Evolutionary conservation across 2,329 filamentous ascomycete species (phyloP), one percentile per base, ranked within the genome.

Genomic region (Cadophora sp.): DNA sequence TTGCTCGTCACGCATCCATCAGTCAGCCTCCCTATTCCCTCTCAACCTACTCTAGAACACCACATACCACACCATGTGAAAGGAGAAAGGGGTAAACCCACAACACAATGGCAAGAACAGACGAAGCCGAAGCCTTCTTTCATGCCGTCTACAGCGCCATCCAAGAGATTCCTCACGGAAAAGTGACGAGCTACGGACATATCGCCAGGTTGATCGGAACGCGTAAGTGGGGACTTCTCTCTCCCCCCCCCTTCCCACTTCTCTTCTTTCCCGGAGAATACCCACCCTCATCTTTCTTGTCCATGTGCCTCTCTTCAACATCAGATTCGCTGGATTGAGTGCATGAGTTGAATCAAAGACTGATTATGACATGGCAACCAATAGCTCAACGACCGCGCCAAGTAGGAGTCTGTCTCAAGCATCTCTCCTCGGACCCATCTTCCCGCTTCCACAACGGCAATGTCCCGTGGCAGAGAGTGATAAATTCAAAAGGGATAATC

Each of bases 401-500:
- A 81, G 94, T 98, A 7, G 95, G 95, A 64, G 85, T 96, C 58
- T 97, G 92, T 79, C 86, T 98, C 29, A 97, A 97, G 79, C 91
- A 97, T 77, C 88, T 98, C 14, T 87, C 94, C 1, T 70, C 75
- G 14, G 83, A 87, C 67, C 75, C 82, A 0, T 78, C 81, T 0
- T 72, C 77, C 65, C 83, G 80, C 67, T 97, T 91, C 81, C 91
- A 97, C 79, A 83, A 86, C 68, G 83, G 83, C 27, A 97, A 91
- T 72, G 95, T 98, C 3, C 95, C 95, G 0, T 98, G 95, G 95
- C 95, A 98, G 82, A 85, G 96, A 67, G 92, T 98, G 68, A 91
- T 98, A 77, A 97, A 95, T 79, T 83, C 92, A 16, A 95, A 92
- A 80, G 94, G 95, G 26, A 83, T 88, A 68, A 97, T 98, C 73